These are phyloP conservation scores for Stagonosporopsis chrysanthemi DNA, from an alignment of 2,329 filamentous ascomycete genomes.

Conservation along the genomic window DNA sequence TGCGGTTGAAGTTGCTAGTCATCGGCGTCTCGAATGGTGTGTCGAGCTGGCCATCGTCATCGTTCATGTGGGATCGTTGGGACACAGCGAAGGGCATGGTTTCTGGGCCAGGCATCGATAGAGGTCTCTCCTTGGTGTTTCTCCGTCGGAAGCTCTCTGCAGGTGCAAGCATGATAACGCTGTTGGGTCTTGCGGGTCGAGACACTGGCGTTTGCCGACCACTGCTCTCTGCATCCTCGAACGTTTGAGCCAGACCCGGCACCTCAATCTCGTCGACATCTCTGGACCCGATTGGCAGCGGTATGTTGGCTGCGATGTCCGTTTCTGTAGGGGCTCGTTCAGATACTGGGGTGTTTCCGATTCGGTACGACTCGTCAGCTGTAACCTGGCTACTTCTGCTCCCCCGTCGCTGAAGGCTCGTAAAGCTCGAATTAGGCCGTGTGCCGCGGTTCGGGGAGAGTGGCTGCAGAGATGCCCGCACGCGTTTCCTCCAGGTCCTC, in stretches of 20 bases:
- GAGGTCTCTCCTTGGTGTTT: constrained; percentile 33
- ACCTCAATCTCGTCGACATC: constrained; percentile 84
- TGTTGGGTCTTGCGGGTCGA: constrained; percentile 36
- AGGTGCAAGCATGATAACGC: constrained; percentile 40
- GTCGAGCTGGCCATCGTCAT: constrained; percentile 17
- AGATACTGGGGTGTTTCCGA: constrained; percentile 37
- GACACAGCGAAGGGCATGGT: constrained; percentile 30
- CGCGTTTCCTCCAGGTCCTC: constrained; percentile 92
- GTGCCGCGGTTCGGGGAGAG: constrained; percentile 39
- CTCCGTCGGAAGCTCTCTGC: constrained; percentile 29
- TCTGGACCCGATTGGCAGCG: constrained; percentile 71
- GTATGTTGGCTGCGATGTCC: constrained; percentile 65
- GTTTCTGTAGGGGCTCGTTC: constrained; percentile 56
- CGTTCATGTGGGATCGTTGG: background rate
- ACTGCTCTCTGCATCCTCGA: constrained; percentile 57
- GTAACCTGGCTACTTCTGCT: constrained; percentile 43
- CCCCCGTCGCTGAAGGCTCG: constrained; percentile 40
- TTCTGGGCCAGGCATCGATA: constrained; percentile 42
- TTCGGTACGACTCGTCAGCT: constrained; percentile 31
- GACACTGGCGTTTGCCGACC: constrained; percentile 38
- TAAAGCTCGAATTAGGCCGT: constrained; percentile 38
- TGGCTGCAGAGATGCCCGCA: constrained; percentile 57
- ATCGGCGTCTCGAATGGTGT: constrained; percentile 36
- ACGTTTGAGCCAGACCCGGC: constrained; percentile 72
- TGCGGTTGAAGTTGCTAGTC: constrained; percentile 30